These are phyloP conservation scores for Lactarius pseudohatsudake DNA, from an alignment of 768 basidiomycete genomes.

Conservation along the genomic window DNA sequence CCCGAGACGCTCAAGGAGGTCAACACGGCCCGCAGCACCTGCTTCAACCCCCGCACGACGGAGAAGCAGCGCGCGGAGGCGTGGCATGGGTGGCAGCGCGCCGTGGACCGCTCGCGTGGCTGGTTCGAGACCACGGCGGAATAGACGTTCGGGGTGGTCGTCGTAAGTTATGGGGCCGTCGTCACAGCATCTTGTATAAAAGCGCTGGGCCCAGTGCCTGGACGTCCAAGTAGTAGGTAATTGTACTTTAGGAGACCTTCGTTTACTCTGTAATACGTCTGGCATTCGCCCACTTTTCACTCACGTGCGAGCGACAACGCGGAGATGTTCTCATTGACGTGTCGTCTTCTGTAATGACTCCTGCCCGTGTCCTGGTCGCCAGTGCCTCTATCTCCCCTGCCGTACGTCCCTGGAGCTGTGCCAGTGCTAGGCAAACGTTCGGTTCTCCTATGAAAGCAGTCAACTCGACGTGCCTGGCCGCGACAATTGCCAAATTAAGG, in stretches of 20 bases:
- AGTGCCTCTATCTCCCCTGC: too few species aligned
- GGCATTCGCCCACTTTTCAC: neutral
- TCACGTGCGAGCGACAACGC: neutral
- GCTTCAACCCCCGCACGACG: constrained; percentile 60
- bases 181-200: neutral
- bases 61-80: constrained; percentile 57
- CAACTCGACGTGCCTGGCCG: too few species aligned
- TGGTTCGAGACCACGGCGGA: constrained; percentile 67
- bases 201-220: neutral
- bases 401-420: too few species aligned
- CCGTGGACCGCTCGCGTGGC: constrained; percentile 76
- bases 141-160: neutral
- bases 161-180: neutral
- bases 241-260: neutral
- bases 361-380: too few species aligned
- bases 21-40: constrained; percentile 77
- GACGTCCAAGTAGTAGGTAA: neutral
- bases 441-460: too few species aligned
- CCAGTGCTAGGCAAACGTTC: too few species aligned
- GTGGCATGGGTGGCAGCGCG: constrained; percentile 85
- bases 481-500: too few species aligned
- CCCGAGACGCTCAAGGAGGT: constrained; percentile 84
- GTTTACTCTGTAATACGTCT: neutral
- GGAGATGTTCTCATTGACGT: neutral
- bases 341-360: too few species aligned